phyloP scores from a whole-genome alignment of 2,329 filamentous ascomycete species.

The Fusarium xyrophilum region DNA sequence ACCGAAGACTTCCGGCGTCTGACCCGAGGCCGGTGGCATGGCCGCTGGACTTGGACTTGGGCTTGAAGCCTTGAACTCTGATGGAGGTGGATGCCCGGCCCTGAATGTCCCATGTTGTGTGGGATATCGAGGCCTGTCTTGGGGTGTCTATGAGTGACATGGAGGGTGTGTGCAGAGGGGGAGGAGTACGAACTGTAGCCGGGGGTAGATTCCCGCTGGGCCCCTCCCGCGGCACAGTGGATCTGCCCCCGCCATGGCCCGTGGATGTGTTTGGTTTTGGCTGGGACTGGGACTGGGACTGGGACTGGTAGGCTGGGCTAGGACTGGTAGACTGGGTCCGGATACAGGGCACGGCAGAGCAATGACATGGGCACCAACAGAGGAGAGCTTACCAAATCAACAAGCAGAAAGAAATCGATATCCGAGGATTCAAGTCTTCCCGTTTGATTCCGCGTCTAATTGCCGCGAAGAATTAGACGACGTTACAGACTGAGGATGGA shows the following conservation, averaged over 20 bases:
- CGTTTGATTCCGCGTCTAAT: slow-evolving; percentile 17
- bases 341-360: slow-evolving; percentile 15
- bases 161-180: slow-evolving; percentile 11
- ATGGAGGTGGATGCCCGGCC: slow-evolving; percentile 29
- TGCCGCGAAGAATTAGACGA: slow-evolving; percentile 19
- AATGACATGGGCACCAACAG: slow-evolving; percentile 16
- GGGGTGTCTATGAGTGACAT: slow-evolving; percentile 13
- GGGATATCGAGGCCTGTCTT: slow-evolving; percentile 19
- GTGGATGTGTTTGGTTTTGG: slow-evolving; percentile 1
- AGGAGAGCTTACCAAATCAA: slow-evolving; percentile 31
- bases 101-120: slow-evolving; percentile 25
- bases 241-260: slow-evolving; percentile 16
- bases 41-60: neutral
- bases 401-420: slow-evolving; percentile 28
- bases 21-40: slow-evolving; percentile 35
- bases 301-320: neutral
- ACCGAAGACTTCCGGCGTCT: slow-evolving; percentile 40
- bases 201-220: slow-evolving; percentile 37
- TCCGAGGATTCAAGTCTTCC: slow-evolving; percentile 10
- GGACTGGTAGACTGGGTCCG: neutral
- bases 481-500: neutral
- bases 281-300: no score
- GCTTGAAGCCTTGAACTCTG: neutral
- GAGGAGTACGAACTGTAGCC: slow-evolving; percentile 23
- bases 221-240: slow-evolving; percentile 32